A percentile compares a stretch with the other conserved stretches of the same genome.
Evolutionary conservation across 129 eudicot species (phyloP).

Genomic region (Flaveria robusta): DNA sequence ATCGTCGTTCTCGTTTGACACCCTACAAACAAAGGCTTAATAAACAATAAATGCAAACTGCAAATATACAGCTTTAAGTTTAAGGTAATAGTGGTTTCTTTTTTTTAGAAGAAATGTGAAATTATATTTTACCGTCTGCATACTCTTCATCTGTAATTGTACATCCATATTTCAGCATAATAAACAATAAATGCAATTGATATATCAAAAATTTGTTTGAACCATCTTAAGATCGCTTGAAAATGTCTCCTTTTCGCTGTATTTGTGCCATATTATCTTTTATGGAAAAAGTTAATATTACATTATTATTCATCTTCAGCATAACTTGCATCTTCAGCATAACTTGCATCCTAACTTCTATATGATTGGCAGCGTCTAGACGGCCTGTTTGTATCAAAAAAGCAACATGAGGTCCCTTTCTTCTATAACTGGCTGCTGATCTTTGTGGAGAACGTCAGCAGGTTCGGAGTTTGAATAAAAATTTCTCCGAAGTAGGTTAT

Average conservation of each 20-base stretch:
- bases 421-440: slow-evolving; percentile 7
- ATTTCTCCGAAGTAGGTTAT: slow-evolving; percentile 17
- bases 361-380: slow-evolving; percentile 26
- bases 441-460: slow-evolving; percentile 21
- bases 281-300: background rate
- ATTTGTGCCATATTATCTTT: background rate
- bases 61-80: background rate
- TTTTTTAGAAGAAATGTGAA: background rate
- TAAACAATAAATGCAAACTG: too few relatives aligned
- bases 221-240: background rate
- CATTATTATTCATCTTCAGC: background rate
- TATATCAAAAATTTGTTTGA: background rate
- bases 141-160: background rate
- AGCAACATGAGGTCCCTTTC: slow-evolving; percentile 9
- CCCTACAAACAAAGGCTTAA: background rate
- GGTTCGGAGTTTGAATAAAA: slow-evolving; percentile 29
- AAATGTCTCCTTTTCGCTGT: background rate
- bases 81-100: background rate
- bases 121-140: background rate
- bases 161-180: background rate
- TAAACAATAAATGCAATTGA: background rate
- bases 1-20: background rate
- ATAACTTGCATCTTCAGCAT: slow-evolving; percentile 13
- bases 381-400: slow-evolving; percentile 18
- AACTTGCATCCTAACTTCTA: slow-evolving; percentile 15